Evolutionary conservation across 371 early-diverging fungal species (phyloP), one percentile per base, ranked within the genome.

Genomic region (Chytridium lagenaria): DNA sequence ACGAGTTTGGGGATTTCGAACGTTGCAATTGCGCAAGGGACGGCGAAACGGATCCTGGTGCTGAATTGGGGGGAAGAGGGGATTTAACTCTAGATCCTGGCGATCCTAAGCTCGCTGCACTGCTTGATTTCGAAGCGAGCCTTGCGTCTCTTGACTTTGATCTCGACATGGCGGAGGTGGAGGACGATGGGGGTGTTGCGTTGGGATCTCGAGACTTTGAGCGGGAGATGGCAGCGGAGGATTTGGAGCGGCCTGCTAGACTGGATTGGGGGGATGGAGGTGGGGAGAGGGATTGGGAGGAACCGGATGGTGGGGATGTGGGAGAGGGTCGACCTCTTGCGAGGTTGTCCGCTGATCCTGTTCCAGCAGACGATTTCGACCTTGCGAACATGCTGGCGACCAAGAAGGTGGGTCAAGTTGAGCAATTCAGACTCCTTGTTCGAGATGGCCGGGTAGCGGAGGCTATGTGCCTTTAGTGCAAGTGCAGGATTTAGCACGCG

Each of bases 261-360:
- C 16, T 16, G 16, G 55, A 12, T 44, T 44, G 55, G 26, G 55
- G 55, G 55, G 55, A 55, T 7, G 55, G 55, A 28, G 55, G 55
- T 55, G 55, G 55, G 55, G 55, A 55, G 55, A 55, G 55, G 10
- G 55, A 55, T 55, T 55, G 55, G 16, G 55, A 10, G 30, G 55
- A 55, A 7, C 30, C 30, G 10, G 10, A 10, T 10, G 55, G 55
- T 23, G 55, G 55, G 10, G 55, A 55, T 10, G 55, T 55, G 26
- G 55, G 55, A 7, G 23, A 23, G 10, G 55, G 55, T 16, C 55
- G 55, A 28, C 55, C 55, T 16, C 55, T 16, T 10, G 55, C 10
- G 26, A 26, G 26, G 55, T 55, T 55, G 55, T 7, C 55, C 16
- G 55, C 26, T 10, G 55, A 55, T 16, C 55, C 55, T 10, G n/a